Base-by-base conservation (phyloP, 228 moss, liverwort and hornwort species). In the Sphagnum magellanicum region DNA sequence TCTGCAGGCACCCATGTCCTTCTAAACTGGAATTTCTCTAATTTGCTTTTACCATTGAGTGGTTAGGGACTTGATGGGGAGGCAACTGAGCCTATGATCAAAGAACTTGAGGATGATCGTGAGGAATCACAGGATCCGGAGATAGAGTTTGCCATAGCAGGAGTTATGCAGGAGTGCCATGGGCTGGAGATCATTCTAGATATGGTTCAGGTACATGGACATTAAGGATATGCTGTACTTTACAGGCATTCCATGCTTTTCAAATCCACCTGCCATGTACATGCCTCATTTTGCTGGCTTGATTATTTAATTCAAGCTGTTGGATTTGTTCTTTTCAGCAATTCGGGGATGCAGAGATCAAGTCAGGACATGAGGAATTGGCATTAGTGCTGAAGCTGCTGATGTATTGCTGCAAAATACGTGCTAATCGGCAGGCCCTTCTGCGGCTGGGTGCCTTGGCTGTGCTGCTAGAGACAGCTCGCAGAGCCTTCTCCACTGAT, bases 31-130 rank as follows among this genome's bases (percentile, higher is more conserved):
- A 11, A 1, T 59, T 15, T 59, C 11, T 11, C 11, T 59, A 59
- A 59, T 59, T 11, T 59, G 59, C 15, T 3, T 32, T 2, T 32
- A n/a, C 15, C 47, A 48, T 64, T 0, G 46, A n/a, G 53, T 77
- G 52, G 72, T 68, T 76, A 98, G 98, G 98, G 98, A 66, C 79
- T 98, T 76, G 98, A 98, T 72, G 98, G 98, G 69, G 98, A 98
- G 79, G 98, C 98, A 66, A 98, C 98, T 55, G 98, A 98, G 69
- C 98, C 98, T 50, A 98, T 98, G 98, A 94, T 98, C 68, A 94
- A 98, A 75, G 94, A 98, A 79, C 76, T 94, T n/a, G 98, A 98
- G 73, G 98, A 98, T 81, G 98, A 98, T 69, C 87, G 94, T 71
- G 92, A 98, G 77, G 98, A 98, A 73, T 87, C 89, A 17, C 98